Conservation (phyloP, 805 yeast species). For the Teunomyces gatunensis region DNA sequence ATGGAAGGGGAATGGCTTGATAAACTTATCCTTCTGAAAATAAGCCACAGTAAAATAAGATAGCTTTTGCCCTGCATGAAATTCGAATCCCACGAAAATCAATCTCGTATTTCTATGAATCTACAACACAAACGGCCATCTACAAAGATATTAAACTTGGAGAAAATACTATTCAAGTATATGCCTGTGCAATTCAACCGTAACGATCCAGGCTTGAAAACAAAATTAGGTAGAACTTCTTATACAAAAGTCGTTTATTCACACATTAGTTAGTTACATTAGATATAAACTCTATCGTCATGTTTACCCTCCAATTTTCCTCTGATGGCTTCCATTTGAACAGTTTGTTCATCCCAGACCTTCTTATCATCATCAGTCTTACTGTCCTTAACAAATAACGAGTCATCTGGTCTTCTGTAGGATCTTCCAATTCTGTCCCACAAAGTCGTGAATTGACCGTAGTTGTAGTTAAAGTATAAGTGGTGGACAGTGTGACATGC, state of each 20-base stretch:
- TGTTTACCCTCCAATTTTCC: constrained; percentile 72
- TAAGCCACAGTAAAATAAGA: too few relatives aligned
- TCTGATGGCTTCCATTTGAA: constrained; percentile 77
- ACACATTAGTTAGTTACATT: constrained; percentile 13
- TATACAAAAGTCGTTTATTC: neutral
- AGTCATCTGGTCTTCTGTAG: constrained; percentile 88
- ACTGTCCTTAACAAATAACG: constrained; percentile 58
- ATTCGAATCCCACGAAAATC: too few relatives aligned
- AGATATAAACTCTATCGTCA: constrained; percentile 73
- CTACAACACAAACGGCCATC: too few relatives aligned
- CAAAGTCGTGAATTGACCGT: constrained; percentile 95
- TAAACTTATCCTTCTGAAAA: too few relatives aligned
- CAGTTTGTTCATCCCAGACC: constrained; percentile 69
- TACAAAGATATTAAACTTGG: too few relatives aligned
- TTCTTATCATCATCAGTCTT: constrained; percentile 53
- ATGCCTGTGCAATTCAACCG: too few relatives aligned
- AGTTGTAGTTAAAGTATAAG: constrained; percentile 94
- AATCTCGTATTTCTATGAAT: too few relatives aligned
- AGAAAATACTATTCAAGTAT: too few relatives aligned
- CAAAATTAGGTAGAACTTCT: too few relatives aligned
- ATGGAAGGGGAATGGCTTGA: too few relatives aligned
- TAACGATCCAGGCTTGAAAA: too few relatives aligned
- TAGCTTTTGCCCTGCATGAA: too few relatives aligned
- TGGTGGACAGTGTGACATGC: constrained; percentile 99
- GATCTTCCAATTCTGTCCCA: constrained; percentile 97